Percentiles rank a stretch among this genome's conserved stretches.
phyloP scores from a whole-genome alignment of 2,329 filamentous ascomycete genomes.

The Claviceps sp. region DNA sequence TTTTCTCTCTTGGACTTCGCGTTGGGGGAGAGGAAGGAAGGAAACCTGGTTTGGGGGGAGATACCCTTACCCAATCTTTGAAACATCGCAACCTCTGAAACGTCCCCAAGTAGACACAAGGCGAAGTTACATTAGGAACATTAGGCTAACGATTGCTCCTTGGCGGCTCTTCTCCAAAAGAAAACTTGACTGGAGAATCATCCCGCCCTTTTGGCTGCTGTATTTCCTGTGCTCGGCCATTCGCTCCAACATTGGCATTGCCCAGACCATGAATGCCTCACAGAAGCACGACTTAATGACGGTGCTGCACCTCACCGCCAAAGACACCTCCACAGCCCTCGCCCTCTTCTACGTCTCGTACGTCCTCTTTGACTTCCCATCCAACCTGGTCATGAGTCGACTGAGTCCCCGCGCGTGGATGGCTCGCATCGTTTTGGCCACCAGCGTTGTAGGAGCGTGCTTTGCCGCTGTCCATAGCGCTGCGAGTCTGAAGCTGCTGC shows the following conservation, averaged over 20 bases:
- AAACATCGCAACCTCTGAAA: no score
- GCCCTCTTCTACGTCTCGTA: slow-evolving; percentile 89
- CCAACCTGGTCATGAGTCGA: slow-evolving; percentile 77
- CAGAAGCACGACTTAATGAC: slow-evolving; percentile 61
- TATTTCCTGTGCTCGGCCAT: slow-evolving; percentile 92
- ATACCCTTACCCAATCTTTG: no score
- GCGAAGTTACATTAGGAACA: no score
- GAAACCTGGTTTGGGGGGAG: not conserved
- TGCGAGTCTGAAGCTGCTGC: slow-evolving; percentile 80
- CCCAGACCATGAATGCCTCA: slow-evolving; percentile 80
- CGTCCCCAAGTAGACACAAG: no score
- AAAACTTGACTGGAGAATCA: slow-evolving; percentile 46
- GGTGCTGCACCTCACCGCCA: slow-evolving; percentile 53
- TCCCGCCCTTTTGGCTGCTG: slow-evolving; percentile 68
- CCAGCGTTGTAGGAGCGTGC: slow-evolving; percentile 71
- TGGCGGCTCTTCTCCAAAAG: slow-evolving; percentile 11
- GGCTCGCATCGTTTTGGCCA: slow-evolving; percentile 78
- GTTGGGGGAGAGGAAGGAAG: not conserved
- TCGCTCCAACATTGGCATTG: slow-evolving; percentile 79
- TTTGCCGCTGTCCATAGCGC: slow-evolving; percentile 70
- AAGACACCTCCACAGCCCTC: slow-evolving; percentile 71
- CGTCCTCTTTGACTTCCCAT: slow-evolving; percentile 78
- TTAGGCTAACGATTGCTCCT: not conserved
- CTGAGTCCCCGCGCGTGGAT: slow-evolving; percentile 83
- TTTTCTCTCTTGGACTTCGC: not conserved